These are phyloP conservation scores for Xanthoconium separans DNA, from an alignment of 1,284 basidiomycete species.

Conservation along the genomic window DNA sequence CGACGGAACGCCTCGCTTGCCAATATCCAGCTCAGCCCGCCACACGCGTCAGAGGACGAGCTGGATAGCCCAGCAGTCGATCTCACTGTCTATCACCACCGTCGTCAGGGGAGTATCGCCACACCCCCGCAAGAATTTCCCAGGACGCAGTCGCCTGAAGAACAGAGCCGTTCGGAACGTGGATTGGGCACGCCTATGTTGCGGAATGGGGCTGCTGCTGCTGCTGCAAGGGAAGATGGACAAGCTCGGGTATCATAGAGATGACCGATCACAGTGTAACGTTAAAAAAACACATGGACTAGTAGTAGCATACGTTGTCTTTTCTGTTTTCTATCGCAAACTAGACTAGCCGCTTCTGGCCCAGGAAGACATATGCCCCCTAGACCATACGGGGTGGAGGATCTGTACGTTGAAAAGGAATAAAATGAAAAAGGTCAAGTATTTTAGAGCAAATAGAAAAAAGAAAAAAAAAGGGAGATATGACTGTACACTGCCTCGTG, in stretches of 20 bases:
- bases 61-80: conserved; percentile 43
- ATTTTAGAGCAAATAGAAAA: background rate
- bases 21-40: conserved; percentile 38
- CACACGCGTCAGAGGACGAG: conserved; percentile 54
- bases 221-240: conserved; percentile 33
- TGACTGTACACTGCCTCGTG: background rate
- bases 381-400: background rate
- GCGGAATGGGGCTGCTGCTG: conserved; percentile 39
- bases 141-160: conserved; percentile 34
- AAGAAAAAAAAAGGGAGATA: background rate
- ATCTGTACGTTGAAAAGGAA: background rate
- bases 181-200: conserved; percentile 55
- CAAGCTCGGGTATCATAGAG: conserved; percentile 4
- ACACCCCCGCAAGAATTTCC: conserved; percentile 26
- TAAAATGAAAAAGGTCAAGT: background rate
- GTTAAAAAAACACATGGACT: too few species aligned
- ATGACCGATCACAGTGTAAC: background rate
- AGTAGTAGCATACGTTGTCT: background rate
- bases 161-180: conserved; percentile 57
- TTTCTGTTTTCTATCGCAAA: background rate
- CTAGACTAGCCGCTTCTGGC: background rate
- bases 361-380: background rate
- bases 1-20: conserved; percentile 42
- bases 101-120: conserved; percentile 1
- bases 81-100: conserved; percentile 27